Conservation (phyloP, 805 yeast genomes). For the Kockiozyma suomiensis region DNA sequence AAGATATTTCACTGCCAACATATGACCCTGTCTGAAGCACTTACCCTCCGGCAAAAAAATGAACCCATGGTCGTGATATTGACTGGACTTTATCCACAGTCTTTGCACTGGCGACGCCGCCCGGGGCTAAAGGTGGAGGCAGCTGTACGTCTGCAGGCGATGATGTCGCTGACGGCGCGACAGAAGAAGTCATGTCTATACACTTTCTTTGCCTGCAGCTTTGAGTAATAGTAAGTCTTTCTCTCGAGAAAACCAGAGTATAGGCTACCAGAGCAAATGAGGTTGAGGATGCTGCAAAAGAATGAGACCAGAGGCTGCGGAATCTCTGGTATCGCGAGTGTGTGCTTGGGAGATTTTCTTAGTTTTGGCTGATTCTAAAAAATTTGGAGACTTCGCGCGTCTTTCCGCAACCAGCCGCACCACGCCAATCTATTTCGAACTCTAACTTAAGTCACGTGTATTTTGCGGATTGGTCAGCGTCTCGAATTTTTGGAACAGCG, state of each 20-base stretch:
- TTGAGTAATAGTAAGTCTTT: no score
- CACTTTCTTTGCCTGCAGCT: background rate
- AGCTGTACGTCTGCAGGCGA: background rate
- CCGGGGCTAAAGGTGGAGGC: slow-evolving; percentile 9
- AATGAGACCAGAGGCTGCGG: no score
- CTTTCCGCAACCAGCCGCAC: background rate
- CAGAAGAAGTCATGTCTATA: background rate
- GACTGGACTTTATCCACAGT: slow-evolving; percentile 21
- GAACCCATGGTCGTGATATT: slow-evolving; percentile 49
- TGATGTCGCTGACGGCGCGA: background rate
- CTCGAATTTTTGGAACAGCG: no score
- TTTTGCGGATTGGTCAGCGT: no score
- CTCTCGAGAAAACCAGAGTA: no score
- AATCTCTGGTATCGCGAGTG: no score
- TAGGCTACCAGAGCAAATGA: no score
- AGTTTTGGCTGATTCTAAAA: background rate
- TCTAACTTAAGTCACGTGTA: background rate
- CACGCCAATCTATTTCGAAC: background rate
- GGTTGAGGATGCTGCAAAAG: no score
- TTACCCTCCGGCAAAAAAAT: slow-evolving; percentile 50
- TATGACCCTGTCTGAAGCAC: no score
- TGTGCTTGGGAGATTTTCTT: background rate
- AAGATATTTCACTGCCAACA: no score
- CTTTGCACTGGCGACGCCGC: slow-evolving; percentile 1
- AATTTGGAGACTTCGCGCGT: background rate